A percentile compares a stretch with the other conserved stretches of the same genome.
Evolutionary conservation across 2,329 filamentous ascomycete species (phyloP).

Genomic region (Rutstroemia sp.): DNA sequence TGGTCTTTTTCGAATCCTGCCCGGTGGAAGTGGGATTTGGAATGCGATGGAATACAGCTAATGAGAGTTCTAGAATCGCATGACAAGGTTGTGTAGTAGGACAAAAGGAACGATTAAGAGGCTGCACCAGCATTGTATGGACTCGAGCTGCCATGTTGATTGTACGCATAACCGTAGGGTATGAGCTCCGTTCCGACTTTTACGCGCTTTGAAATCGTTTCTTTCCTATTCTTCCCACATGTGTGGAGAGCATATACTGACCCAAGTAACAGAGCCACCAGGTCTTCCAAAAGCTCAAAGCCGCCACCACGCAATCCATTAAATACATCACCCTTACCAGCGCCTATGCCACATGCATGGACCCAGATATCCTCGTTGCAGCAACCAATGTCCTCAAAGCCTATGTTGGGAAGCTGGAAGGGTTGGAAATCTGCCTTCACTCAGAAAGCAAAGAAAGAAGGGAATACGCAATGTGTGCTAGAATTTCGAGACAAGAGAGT

Average conservation of each 20-base stretch:
- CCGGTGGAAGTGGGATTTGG: no score
- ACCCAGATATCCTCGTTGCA: constrained; percentile 4
- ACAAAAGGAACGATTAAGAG: background rate
- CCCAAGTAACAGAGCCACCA: background rate
- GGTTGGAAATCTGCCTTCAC: background rate
- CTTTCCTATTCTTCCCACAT: background rate
- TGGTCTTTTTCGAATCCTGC: no score
- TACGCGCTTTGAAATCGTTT: no score
- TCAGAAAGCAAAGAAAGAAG: background rate
- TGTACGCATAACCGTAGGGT: background rate
- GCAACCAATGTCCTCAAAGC: constrained; percentile 4
- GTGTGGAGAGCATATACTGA: background rate
- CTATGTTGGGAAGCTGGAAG: background rate
- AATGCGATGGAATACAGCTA: no score
- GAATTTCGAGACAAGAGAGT: background rate
- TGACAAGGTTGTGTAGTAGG: background rate
- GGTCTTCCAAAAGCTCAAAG: background rate
- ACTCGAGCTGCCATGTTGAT: background rate
- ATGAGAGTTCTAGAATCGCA: background rate
- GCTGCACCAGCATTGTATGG: constrained; percentile 7
- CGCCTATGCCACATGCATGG: background rate
- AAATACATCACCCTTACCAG: background rate
- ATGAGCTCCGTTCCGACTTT: background rate
- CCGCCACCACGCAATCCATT: background rate
- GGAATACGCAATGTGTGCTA: background rate